Percentiles rank a stretch among this genome's conserved stretches.
phyloP scores from a whole-genome alignment of 2,329 filamentous ascomycete genomes.

The Pyricularia sp. region DNA sequence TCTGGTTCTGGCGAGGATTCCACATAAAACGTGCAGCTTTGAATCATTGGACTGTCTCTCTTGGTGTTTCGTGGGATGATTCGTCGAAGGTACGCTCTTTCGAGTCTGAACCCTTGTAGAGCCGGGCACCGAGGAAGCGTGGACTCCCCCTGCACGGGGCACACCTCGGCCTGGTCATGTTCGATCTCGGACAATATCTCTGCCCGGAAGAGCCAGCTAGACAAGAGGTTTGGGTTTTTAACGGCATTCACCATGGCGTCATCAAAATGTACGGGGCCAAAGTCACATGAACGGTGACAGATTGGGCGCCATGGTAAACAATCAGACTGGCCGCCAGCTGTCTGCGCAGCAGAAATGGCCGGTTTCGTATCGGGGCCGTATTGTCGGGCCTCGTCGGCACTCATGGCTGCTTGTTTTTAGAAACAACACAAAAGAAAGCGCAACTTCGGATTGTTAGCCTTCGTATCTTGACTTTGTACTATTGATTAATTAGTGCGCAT shows the following conservation, averaged over 20 bases:
- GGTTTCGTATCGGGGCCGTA: slow-evolving; percentile 8
- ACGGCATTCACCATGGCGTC: slow-evolving; percentile 66
- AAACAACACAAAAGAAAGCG: too few species aligned
- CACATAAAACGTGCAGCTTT: slow-evolving; percentile 70
- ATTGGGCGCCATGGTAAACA: slow-evolving; percentile 41
- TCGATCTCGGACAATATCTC: slow-evolving; percentile 54
- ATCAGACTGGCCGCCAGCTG: background rate
- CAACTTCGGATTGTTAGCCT: background rate
- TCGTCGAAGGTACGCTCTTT: slow-evolving; percentile 61
- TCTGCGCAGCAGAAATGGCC: background rate
- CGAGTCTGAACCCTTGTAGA: slow-evolving; percentile 36
- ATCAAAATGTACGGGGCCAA: slow-evolving; percentile 53
- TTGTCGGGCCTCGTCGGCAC: slow-evolving; percentile 4
- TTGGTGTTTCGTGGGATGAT: slow-evolving; percentile 75
- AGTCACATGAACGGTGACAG: slow-evolving; percentile 48
- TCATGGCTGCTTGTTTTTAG: background rate
- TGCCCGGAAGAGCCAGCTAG: slow-evolving; percentile 67
- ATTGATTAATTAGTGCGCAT: too few species aligned
- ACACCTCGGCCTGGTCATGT: background rate
- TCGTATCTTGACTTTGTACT: background rate
- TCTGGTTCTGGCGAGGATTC: slow-evolving; percentile 4
- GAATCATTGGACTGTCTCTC: slow-evolving; percentile 65
- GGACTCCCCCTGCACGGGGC: background rate
- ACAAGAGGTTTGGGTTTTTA: slow-evolving; percentile 72
- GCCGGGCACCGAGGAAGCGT: slow-evolving; percentile 25